Percentiles rank a stretch among this genome's conserved stretches.
Conservation (phyloP, 2,329 filamentous ascomycete species). For the Calonectria fujianensis region DNA sequence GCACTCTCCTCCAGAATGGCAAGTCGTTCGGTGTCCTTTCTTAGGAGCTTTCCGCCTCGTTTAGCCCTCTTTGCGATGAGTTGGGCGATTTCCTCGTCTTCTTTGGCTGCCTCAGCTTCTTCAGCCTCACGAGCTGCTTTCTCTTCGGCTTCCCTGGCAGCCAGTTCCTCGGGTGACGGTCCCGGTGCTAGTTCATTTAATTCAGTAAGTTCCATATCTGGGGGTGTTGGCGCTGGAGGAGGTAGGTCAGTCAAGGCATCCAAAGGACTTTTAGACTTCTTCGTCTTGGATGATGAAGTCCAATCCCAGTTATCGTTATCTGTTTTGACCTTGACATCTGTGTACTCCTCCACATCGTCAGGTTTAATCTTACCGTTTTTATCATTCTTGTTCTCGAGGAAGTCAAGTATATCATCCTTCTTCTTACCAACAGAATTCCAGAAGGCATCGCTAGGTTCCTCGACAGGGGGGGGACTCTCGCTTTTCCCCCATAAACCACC, state of each 20-base stretch:
- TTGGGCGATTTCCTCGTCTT: conserved; percentile 48
- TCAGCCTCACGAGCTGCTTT: conserved; percentile 54
- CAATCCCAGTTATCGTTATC: conserved; percentile 67
- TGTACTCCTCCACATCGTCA: conserved; percentile 66
- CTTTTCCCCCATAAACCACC: conserved; percentile 61
- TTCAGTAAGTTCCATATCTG: conserved; percentile 67
- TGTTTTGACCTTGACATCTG: conserved; percentile 64
- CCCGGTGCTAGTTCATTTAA: conserved; percentile 59
- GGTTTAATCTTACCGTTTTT: conserved; percentile 65
- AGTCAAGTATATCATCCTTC: conserved; percentile 70
- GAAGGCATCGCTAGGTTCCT: conserved; percentile 65
- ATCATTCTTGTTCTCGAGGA: conserved; percentile 67
- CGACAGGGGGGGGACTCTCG: conserved; percentile 58
- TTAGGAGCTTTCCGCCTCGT: conserved; percentile 49
- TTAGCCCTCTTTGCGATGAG: conserved; percentile 49
- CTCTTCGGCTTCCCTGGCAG: conserved; percentile 47
- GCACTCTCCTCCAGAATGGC: conserved; percentile 45
- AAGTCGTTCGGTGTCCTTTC: conserved; percentile 50
- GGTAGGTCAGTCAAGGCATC: conserved; percentile 64
- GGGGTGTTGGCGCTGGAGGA: conserved; percentile 70
- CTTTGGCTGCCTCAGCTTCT: conserved; percentile 56
- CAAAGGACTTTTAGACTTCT: conserved; percentile 65
- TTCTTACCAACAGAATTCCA: conserved; percentile 60
- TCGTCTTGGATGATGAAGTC: conserved; percentile 64
- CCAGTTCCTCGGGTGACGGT: conserved; percentile 45